Percentiles rank a stretch among this genome's conserved stretches.
Evolutionary conservation across 805 yeast genomes (phyloP).

Genomic region (Ascoidea tarda): DNA sequence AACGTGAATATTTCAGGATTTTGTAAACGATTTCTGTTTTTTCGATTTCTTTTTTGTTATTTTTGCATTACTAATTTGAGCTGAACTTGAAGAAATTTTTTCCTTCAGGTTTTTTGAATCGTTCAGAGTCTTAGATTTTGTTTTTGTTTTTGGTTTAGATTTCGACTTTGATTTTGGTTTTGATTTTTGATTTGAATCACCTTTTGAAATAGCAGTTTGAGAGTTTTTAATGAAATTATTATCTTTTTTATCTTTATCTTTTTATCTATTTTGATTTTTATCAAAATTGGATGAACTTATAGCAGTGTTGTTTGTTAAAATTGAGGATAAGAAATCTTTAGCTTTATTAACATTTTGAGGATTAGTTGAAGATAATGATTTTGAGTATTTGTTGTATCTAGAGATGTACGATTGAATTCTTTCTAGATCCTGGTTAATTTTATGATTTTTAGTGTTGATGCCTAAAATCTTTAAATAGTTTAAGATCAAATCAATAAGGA

Average conservation of each 20-base stretch:
- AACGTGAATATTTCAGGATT: background rate
- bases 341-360: background rate
- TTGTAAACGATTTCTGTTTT: background rate
- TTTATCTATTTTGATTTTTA: background rate
- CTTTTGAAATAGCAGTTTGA: background rate
- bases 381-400: background rate
- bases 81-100: too few relatives aligned
- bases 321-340: background rate
- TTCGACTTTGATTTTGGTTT: background rate
- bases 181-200: background rate
- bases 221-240: too few relatives aligned
- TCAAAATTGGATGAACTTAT: background rate
- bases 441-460: background rate
- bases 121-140: background rate
- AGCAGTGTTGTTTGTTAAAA: background rate
- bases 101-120: background rate
- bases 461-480: background rate
- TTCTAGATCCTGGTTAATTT: background rate
- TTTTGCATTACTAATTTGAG: background rate
- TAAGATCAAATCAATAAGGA: background rate
- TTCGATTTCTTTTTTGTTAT: background rate
- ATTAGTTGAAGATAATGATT: background rate
- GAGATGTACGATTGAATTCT: background rate
- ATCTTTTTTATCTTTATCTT: background rate
- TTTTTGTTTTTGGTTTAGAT: background rate